These are phyloP conservation scores for Anisogramma anomala DNA, from an alignment of 2,329 filamentous ascomycete genomes.

Conservation along the genomic window DNA sequence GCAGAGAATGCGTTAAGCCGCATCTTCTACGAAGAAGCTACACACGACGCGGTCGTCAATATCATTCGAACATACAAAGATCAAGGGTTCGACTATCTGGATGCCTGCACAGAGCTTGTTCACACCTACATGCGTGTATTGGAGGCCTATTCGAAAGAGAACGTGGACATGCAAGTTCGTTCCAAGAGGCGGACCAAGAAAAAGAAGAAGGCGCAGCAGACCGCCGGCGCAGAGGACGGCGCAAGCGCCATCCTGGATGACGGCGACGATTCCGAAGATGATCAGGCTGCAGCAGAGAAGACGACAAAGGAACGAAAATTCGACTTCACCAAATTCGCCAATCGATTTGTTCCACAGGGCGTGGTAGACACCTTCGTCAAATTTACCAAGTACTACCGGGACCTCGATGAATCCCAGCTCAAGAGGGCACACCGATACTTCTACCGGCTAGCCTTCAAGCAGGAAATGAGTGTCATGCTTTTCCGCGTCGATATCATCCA, in stretches of 20 bases:
- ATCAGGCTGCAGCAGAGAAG: constrained; percentile 57
- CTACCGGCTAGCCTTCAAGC: constrained; percentile 88
- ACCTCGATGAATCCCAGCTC: constrained; percentile 67
- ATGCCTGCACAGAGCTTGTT: constrained; percentile 79
- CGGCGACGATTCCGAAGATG: constrained; percentile 60
- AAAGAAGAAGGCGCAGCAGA: constrained; percentile 50
- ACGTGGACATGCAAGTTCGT: constrained; percentile 83
- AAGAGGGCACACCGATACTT: constrained; percentile 92
- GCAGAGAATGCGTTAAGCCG: constrained; percentile 93
- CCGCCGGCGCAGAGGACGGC: constrained; percentile 22
- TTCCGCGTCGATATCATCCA: constrained; percentile 86
- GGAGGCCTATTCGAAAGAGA: constrained; percentile 89
- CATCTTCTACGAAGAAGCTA: constrained; percentile 96
- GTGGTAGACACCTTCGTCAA: constrained; percentile 82
- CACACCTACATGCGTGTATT: constrained; percentile 88
- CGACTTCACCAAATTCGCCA: constrained; percentile 75
- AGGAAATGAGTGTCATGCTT: constrained; percentile 77
- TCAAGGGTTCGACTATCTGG: constrained; percentile 86
- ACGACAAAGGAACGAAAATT: constrained; percentile 79
- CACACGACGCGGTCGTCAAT: constrained; percentile 74
- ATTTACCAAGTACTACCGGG: constrained; percentile 68
- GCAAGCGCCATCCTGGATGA: constrained; percentile 40
- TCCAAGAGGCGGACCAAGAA: constrained; percentile 62
- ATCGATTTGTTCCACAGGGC: constrained; percentile 69
- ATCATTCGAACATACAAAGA: constrained; percentile 82